Conservation (phyloP, 805 yeast species). For the Lipomyces kockii region DNA sequence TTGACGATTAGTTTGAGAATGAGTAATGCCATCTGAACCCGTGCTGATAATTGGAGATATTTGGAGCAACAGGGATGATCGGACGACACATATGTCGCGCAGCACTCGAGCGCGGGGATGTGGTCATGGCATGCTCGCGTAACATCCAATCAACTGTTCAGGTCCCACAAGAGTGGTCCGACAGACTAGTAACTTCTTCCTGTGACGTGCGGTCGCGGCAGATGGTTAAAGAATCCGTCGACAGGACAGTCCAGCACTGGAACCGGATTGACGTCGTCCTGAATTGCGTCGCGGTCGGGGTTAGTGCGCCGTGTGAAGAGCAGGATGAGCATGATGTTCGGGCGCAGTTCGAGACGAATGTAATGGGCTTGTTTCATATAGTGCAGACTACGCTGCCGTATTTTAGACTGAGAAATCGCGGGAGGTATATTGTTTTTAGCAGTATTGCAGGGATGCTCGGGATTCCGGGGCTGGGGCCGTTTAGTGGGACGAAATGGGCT, state of each 20-base stretch:
- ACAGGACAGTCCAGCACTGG: constrained; percentile 36
- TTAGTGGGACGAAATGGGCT: constrained; percentile 44
- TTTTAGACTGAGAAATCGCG: constrained; percentile 31
- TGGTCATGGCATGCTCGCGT: constrained; percentile 37
- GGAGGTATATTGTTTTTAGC: constrained; percentile 34
- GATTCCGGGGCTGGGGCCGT: constrained; percentile 43
- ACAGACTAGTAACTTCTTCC: constrained; percentile 23
- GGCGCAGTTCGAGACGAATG: constrained; percentile 40
- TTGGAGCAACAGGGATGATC: constrained; percentile 41
- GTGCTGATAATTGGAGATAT: constrained; percentile 19
- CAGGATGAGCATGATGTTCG: constrained; percentile 41
- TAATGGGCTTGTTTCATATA: constrained; percentile 40
- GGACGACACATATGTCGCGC: constrained; percentile 38
- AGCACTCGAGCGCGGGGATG: constrained; percentile 39
- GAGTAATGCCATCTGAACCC: not conserved
- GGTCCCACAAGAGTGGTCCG: constrained; percentile 31
- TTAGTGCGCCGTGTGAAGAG: constrained; percentile 39
- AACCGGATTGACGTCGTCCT: constrained; percentile 40
- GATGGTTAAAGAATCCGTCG: constrained; percentile 37
- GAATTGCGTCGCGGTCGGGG: constrained; percentile 38
- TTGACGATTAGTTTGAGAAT: not conserved
- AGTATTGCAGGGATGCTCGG: constrained; percentile 42
- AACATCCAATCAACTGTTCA: constrained; percentile 18
- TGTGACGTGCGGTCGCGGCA: constrained; percentile 38
- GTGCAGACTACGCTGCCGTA: constrained; percentile 39